Conservation (phyloP, 345 rosid species). For the Linum usitatissimum region DNA sequence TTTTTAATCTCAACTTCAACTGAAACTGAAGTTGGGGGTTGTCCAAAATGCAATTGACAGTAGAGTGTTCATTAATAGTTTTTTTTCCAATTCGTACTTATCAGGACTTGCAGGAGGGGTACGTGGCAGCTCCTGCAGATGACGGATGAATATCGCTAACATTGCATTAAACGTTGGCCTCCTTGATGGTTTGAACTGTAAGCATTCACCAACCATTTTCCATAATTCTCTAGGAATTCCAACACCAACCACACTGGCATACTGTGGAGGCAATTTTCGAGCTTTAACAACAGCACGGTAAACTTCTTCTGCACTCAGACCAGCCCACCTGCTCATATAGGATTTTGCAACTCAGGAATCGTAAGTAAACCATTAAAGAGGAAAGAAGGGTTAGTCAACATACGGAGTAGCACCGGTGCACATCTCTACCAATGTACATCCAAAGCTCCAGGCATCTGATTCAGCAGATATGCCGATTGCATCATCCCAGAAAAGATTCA, state of each 20-base stretch:
- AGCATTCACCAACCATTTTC: conserved; percentile 98
- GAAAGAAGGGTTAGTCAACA: conserved; percentile 26
- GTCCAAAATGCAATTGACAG: neutral
- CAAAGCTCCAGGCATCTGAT: conserved; percentile 99
- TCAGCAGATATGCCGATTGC: conserved; percentile 75
- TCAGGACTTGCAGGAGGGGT: conserved; percentile 87
- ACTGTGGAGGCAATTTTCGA: conserved; percentile 83
- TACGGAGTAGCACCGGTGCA: conserved; percentile 98
- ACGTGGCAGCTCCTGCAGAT: conserved; percentile 88
- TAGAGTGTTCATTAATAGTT: neutral
- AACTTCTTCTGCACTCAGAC: conserved; percentile 82
- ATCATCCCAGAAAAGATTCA: conserved; percentile 89
- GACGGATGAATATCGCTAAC: conserved; percentile 80
- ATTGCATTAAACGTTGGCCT: conserved; percentile 85
- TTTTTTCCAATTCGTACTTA: conserved; percentile 41
- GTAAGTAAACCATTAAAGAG: neutral
- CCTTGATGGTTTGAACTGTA: conserved; percentile 81
- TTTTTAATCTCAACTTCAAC: neutral
- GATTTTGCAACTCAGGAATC: conserved; percentile 7
- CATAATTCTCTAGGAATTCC: conserved; percentile 92
- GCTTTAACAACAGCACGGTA: conserved; percentile 79
- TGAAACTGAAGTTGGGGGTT: neutral
- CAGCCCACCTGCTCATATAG: conserved; percentile 67
- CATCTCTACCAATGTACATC: conserved; percentile 97
- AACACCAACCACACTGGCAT: conserved; percentile 93